Evolutionary conservation across 768 basidiomycete genomes (phyloP), one percentile per base, ranked within the genome.

Genomic region (Pulveroboletus sp.): DNA sequence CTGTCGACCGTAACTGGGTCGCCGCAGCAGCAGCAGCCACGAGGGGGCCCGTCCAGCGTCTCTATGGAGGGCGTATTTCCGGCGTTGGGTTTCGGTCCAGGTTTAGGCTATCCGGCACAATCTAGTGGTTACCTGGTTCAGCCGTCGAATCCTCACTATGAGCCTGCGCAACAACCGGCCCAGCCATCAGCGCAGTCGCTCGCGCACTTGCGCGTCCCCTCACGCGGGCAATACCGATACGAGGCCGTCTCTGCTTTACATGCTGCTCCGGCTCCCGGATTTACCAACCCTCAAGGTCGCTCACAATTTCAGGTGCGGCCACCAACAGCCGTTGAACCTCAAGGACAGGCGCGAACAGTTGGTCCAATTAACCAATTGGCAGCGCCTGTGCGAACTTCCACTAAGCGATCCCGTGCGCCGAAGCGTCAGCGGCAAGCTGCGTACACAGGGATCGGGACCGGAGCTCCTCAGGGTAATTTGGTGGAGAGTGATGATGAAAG

Each of bases 401-500:
- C 46, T 10, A 66, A 67, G 43, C 53, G 56, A 13, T 30, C 46
- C 8, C 66, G 68, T 28, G 38, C 49, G 15, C 38, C 53, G 5
- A 67, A 67, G 38, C 66, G 66, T 10, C 45, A 5, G 32, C 47
- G 61, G 32, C 47, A 40, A 15, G 52, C 49, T 36, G 3, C 43
- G 2, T 39, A 55, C 13, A 17, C 41, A 5, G 50, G 44, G 4
- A 7, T 27, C 17, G 18, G 32, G 9, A 44, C 39, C 1, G 41
- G 46, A 5, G 17, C 44, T 8, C 18, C 47, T 39, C 49, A 48
- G 39, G 27, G 38, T 11, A 47, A 53, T 32, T 6, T 51, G 10
- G 42, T 21, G 8, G 56, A 60, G n/a, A 67, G 66, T 18, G 67
- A 67, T 2, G 59, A 61, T 18, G 66, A 68, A 2, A 69, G 63